These are phyloP conservation scores for Leishmania mexicana DNA, from an alignment of 208 protist species.

Conservation along the genomic window DNA sequence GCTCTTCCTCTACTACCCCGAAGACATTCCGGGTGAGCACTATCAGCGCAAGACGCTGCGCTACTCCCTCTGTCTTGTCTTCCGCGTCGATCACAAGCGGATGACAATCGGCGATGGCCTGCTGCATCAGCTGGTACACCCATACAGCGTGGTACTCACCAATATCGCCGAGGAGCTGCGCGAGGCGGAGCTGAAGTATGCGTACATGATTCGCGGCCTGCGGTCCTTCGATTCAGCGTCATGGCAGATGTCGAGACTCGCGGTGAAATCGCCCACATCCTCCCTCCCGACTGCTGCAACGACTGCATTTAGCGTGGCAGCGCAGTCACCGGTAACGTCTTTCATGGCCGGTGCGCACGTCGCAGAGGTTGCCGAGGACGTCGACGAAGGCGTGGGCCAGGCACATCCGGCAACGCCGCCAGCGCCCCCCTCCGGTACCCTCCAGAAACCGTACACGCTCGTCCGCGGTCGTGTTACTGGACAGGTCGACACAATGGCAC, in stretches of 20 bases:
- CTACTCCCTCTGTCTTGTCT: slow-evolving; percentile 83
- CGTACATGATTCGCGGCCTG: slow-evolving; percentile 74
- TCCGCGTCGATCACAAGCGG: slow-evolving; percentile 51
- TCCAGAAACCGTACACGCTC: neutral
- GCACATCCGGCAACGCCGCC: neutral
- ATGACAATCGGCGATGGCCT: slow-evolving; percentile 58
- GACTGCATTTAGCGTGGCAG: neutral
- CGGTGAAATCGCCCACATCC: neutral
- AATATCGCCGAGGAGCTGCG: slow-evolving; percentile 82
- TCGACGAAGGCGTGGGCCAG: neutral
- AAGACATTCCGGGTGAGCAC: slow-evolving; percentile 81
- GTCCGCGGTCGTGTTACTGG: neutral
- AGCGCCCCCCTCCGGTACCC: neutral
- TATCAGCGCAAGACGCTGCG: slow-evolving; percentile 86
- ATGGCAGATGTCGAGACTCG: neutral
- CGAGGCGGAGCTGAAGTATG: slow-evolving; percentile 68
- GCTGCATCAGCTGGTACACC: slow-evolving; percentile 56
- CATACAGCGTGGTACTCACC: slow-evolving; percentile 74
- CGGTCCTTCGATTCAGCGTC: slow-evolving; percentile 1
- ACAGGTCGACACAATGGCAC: neutral
- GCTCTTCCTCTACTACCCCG: slow-evolving; percentile 82
- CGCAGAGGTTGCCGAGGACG: neutral
- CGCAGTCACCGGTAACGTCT: neutral
- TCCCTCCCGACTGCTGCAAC: neutral
- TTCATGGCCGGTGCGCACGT: neutral